Evolutionary conservation across 495 filamentous ascomycete genomes (phyloP), one percentile per base, ranked within the genome.

Genomic region (Neurospora sp.): DNA sequence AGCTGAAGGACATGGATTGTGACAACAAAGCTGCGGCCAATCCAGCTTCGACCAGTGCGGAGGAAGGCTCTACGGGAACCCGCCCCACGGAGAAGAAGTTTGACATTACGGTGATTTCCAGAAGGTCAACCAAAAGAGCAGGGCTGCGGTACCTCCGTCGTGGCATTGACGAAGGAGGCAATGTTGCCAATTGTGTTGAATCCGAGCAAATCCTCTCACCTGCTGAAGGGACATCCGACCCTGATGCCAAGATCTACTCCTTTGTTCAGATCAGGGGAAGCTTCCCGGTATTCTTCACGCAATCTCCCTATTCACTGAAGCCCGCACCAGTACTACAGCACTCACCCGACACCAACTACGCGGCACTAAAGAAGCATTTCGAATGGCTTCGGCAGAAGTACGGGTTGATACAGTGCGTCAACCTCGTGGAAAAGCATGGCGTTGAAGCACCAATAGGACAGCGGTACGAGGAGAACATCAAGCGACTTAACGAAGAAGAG

Each of bases 121-220:
- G 95, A 41, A 86, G 95, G 39, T 97, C 93, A 0, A 88, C 89
- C 69, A 91, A 94, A 72, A 87, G 95, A 18, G 93, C 95, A 9
- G 95, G 95, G 20, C 84, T 98, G 39, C 88, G 95, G 48, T 98
- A 98, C 82, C 87, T 98, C 22, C 89, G 95, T n/a, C 90, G 95
- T 42, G 95, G 95, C 22, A 87, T 97, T 8, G 94, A 98, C 78
- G 93, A 97, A 70, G 86, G 91, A 35, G 96, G 95, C 1, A 88
- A 94, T 73, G 89, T 90, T 5, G 95, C 95, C n/a, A 98, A 98
- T 76, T 88, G 83, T 6, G 95, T 98, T 39, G 95, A 98, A 82
- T 94, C 94, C 4, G 96, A 98, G 79, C 95, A 98, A 77, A 91
- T 98, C 41, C 86, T 98, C 9, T 93, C 92, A 0, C 85, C 85